Evolutionary conservation across 2,329 filamentous ascomycete genomes (phyloP).

Genomic region (Botrytis sinoallii): DNA sequence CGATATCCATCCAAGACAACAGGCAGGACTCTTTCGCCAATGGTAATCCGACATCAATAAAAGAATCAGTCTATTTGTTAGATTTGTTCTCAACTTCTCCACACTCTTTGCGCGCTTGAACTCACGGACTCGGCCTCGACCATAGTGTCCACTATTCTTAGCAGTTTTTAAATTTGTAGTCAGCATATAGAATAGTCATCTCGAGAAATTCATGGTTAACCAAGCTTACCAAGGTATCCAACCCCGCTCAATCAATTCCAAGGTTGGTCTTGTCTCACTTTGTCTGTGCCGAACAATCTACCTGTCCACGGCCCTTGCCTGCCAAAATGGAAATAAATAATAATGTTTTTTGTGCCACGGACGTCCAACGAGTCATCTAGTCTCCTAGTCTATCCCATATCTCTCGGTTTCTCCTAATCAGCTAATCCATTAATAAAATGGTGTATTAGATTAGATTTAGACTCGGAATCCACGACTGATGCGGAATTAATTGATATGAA

Average conservation of each 20-base stretch:
- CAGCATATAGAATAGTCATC: constrained; percentile 4
- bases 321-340: background rate
- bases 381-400: constrained; percentile 5
- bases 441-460: constrained; percentile 7
- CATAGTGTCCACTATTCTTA: constrained; percentile 25
- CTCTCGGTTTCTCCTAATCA: constrained; percentile 14
- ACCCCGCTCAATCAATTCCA: constrained; percentile 16
- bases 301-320: background rate
- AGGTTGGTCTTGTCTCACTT: constrained; percentile 5
- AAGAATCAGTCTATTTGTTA: constrained; percentile 2
- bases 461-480: constrained; percentile 4
- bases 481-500: constrained; percentile 18
- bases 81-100: constrained; percentile 18
- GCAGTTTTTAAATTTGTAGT: constrained; percentile 15
- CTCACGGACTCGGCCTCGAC: constrained; percentile 18
- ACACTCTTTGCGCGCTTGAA: constrained; percentile 12
- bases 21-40: background rate
- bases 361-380: constrained; percentile 14
- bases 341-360: constrained; percentile 19
- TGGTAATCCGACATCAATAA: background rate
- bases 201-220: background rate
- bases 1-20: constrained; percentile 7
- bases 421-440: background rate
- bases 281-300: constrained; percentile 6
- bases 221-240: constrained; percentile 20